A percentile compares a stretch with the other conserved stretches of the same genome.
Evolutionary conservation across 345 rosid species (phyloP).

Genomic region (Leavenworthia alabamica): DNA sequence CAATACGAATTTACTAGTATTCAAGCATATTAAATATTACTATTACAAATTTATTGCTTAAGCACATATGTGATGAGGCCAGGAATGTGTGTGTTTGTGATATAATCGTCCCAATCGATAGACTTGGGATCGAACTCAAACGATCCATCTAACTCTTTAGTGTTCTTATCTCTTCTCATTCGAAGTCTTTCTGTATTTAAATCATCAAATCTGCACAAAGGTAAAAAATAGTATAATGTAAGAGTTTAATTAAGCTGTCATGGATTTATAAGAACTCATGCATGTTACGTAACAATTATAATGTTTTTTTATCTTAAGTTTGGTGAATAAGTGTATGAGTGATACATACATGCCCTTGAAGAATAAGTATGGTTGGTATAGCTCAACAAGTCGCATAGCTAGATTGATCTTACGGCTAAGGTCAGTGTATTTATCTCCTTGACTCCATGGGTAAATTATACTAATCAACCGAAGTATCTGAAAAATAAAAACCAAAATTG

Average conservation of each 20-base stretch:
- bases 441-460: slow-evolving; percentile 32
- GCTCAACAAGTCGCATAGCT: slow-evolving; percentile 68
- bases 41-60: slow-evolving; percentile 32
- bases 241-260: neutral
- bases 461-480: slow-evolving; percentile 28
- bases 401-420: slow-evolving; percentile 32
- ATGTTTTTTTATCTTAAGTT: neutral
- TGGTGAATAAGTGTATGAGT: neutral
- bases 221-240: neutral
- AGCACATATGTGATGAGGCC: slow-evolving; percentile 54
- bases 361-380: slow-evolving; percentile 82
- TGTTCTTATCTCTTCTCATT: slow-evolving; percentile 32
- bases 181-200: slow-evolving; percentile 50
- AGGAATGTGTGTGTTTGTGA: slow-evolving; percentile 52
- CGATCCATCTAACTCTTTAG: slow-evolving; percentile 38
- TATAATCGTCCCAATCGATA: slow-evolving; percentile 65
- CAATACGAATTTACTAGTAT: neutral
- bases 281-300: neutral
- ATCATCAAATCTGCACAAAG: slow-evolving; percentile 56
- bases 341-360: slow-evolving; percentile 71
- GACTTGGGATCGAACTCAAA: slow-evolving; percentile 50
- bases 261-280: neutral
- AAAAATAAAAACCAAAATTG: too few relatives aligned
- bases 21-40: neutral
- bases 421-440: slow-evolving; percentile 29